Percentiles rank a stretch among this genome's conserved stretches.
Conservation (phyloP, 805 yeast species). For the Nematodospora valgi region DNA sequence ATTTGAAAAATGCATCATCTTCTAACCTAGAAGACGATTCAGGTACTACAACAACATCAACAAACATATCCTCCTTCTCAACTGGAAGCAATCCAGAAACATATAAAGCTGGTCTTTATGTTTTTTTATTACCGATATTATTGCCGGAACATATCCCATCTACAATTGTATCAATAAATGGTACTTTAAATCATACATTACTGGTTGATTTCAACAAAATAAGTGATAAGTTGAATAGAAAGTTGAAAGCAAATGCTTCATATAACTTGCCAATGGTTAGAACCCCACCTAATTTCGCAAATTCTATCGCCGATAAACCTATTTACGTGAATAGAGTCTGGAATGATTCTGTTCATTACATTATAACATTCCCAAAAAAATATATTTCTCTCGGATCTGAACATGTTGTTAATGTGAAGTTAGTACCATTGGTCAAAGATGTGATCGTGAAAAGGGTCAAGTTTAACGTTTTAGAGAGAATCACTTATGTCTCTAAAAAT, state of each 20-base stretch:
- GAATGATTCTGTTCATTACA: constrained; percentile 69
- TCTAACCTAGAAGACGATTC: neutral
- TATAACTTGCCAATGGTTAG: constrained; percentile 48
- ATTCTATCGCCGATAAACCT: constrained; percentile 64
- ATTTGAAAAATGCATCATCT: constrained; percentile 8
- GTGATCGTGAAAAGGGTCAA: constrained; percentile 60
- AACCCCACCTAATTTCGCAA: constrained; percentile 55
- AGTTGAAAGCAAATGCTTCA: constrained; percentile 27
- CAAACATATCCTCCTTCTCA: neutral
- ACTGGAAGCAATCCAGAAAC: constrained; percentile 6
- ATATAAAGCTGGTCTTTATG: constrained; percentile 64
- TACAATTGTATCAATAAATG: constrained; percentile 49
- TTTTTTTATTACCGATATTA: constrained; percentile 60
- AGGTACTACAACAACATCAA: neutral
- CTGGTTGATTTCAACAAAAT: constrained; percentile 36
- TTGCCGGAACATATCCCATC: constrained; percentile 66
- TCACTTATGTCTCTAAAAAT: constrained; percentile 59
- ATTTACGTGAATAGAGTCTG: constrained; percentile 72
- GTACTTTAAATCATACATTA: constrained; percentile 44
- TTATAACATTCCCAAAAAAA: constrained; percentile 67
- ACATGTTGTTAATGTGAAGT: constrained; percentile 57
- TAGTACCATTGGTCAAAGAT: constrained; percentile 63
- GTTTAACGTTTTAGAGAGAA: constrained; percentile 63
- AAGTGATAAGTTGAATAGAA: constrained; percentile 32
- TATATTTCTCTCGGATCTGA: constrained; percentile 62